Conservation (phyloP, 208 protist species). For the Balamuthia mandrillaris region DNA sequence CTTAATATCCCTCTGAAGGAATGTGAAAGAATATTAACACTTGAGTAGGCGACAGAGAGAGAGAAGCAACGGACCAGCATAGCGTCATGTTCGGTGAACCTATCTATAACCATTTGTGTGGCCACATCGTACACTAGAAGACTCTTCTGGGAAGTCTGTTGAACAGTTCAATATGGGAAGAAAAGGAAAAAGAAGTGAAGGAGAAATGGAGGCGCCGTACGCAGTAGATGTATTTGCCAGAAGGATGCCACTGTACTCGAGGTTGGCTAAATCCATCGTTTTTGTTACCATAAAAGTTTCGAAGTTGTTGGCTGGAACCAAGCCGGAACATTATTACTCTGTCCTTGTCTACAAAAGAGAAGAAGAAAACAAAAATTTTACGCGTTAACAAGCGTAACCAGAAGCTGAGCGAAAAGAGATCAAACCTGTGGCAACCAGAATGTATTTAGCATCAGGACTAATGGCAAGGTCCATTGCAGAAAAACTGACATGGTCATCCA, state of each 20-base stretch:
- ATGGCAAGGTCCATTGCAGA: background rate
- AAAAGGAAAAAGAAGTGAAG: background rate
- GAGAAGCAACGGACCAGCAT: background rate
- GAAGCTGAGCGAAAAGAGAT: background rate
- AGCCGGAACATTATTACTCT: background rate
- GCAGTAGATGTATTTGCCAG: background rate
- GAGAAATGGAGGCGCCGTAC: background rate
- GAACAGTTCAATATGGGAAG: background rate
- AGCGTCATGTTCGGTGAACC: background rate
- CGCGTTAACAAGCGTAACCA: background rate
- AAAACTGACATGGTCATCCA: background rate
- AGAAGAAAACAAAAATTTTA: background rate
- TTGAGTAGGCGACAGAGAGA: background rate
- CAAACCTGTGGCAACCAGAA: background rate
- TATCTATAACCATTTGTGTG: background rate
- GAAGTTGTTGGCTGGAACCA: background rate
- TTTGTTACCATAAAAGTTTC: background rate
- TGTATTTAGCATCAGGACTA: background rate
- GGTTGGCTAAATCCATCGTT: background rate
- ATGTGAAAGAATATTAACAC: background rate
- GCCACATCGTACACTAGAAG: background rate
- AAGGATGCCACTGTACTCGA: background rate
- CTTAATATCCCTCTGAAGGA: background rate
- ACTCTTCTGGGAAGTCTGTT: background rate
- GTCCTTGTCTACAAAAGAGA: background rate